A percentile compares a stretch with the other conserved stretches of the same genome.
Conservation (phyloP, 768 basidiomycete species). For the Boletus vinaceobasis region DNA sequence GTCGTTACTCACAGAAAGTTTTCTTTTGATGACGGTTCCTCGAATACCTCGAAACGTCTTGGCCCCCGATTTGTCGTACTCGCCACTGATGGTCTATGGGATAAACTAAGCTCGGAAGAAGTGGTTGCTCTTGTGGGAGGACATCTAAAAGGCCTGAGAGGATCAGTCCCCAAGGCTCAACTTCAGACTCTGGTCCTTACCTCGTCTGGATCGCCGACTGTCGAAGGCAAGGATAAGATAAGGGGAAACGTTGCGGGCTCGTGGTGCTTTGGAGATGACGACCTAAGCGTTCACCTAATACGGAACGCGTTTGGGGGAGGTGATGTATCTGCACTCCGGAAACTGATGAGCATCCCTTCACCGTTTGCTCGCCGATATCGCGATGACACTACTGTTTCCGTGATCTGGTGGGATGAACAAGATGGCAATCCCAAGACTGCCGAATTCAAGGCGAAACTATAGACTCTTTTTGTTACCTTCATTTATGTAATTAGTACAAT, state of each 20-base stretch:
- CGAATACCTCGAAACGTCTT: slow-evolving; percentile 18
- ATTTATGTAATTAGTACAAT: not conserved
- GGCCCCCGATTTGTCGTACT: slow-evolving; percentile 74
- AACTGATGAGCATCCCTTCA: slow-evolving; percentile 76
- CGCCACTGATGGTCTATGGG: slow-evolving; percentile 86
- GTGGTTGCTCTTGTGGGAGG: slow-evolving; percentile 86
- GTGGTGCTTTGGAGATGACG: slow-evolving; percentile 81
- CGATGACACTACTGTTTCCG: slow-evolving; percentile 84
- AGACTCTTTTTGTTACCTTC: slow-evolving; percentile 2
- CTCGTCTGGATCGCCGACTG: slow-evolving; percentile 44
- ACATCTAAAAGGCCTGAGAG: slow-evolving; percentile 69
- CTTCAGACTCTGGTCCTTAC: slow-evolving; percentile 58
- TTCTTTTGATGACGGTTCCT: slow-evolving; percentile 39
- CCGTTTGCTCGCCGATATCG: slow-evolving; percentile 73
- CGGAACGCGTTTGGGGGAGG: slow-evolving; percentile 92
- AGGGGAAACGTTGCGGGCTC: slow-evolving; percentile 39
- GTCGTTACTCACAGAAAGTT: slow-evolving; percentile 78
- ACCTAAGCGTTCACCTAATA: slow-evolving; percentile 78
- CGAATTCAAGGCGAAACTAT: slow-evolving; percentile 52
- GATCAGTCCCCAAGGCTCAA: slow-evolving; percentile 55
- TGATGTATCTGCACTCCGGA: slow-evolving; percentile 54
- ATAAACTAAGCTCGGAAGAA: slow-evolving; percentile 73
- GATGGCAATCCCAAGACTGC: slow-evolving; percentile 38
- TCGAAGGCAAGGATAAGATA: slow-evolving; percentile 61
- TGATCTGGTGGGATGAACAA: slow-evolving; percentile 79